Conservation (phyloP, 2,329 filamentous ascomycete genomes). For the Penicillium sp. region DNA sequence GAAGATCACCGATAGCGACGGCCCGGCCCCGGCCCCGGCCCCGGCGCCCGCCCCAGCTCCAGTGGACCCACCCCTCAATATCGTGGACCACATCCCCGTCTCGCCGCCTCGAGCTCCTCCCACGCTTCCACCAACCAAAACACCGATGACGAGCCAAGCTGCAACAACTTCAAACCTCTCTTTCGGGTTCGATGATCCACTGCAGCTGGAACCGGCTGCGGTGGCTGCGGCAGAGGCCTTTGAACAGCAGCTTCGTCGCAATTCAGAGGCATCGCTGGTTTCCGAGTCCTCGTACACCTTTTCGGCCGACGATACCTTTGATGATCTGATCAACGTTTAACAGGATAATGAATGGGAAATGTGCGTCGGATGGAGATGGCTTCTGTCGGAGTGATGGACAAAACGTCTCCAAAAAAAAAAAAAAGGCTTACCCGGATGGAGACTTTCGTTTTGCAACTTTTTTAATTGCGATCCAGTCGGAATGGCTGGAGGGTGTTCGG, state of each 20-base stretch:
- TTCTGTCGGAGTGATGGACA: not conserved
- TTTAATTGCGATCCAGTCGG: conserved; percentile 13
- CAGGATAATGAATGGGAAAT: not conserved
- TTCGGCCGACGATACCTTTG: conserved; percentile 32
- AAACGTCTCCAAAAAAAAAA: not conserved
- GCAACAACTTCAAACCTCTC: conserved; percentile 20
- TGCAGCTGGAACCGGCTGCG: conserved; percentile 26
- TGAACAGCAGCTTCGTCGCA: conserved; percentile 31
- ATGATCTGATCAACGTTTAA: conserved; percentile 34
- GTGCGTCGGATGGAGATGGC: not conserved
- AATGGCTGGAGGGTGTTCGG: conserved; percentile 16
- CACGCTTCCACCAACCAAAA: conserved; percentile 2
- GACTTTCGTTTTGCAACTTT: not conserved
- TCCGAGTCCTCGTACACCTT: conserved; percentile 31
- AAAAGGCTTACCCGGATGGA: not conserved
- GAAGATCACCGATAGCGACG: conserved; percentile 32
- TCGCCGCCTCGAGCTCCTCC: conserved; percentile 16
- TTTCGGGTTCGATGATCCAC: conserved; percentile 34
- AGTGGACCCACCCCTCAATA: conserved; percentile 4
- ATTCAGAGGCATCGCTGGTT: conserved; percentile 28
- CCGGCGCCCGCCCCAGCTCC: not conserved
- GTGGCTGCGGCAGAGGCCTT: conserved; percentile 18
- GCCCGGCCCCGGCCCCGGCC: conserved; percentile 1
- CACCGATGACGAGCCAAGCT: not conserved
- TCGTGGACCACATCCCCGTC: conserved; percentile 12